Evolutionary conservation across 2,329 filamentous ascomycete species (phyloP), one percentile per base, ranked within the genome.

Genomic region (Aureobasidium sp.): DNA sequence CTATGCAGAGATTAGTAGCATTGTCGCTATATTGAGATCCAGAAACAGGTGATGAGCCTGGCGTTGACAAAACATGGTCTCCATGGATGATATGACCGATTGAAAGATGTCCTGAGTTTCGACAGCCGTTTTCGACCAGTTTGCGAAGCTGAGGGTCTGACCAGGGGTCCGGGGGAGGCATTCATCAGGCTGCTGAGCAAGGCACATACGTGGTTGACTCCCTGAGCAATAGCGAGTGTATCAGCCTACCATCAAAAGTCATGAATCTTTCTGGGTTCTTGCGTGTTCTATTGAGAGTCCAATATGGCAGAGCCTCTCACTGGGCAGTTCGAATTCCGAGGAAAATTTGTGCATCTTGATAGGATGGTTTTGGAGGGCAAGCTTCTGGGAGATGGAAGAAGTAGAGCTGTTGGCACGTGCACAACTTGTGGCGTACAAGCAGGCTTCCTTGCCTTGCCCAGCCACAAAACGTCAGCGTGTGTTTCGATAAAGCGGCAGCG

Each of bases 401-500:
- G 47, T 50, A n/a, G 29, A 45, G 27, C n/a, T 24, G 12, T 39
- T 58, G 40, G 54, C 42, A 37, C 42, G 54, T 58, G 54, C 54
- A 8, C 8, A 5, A 31, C 3, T n/a, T 44, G 45, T 60, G 48
- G 49, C 49, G 58, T 52, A n/a, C 40, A 59, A 47, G 11, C 24
- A 47, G 14, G 22, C 9, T 17, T n/a, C 15, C 15, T 40, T 48
- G 12, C n/a, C 24, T 48, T 47, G 31, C 19, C 27, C 31, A 61
- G 47, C 37, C 47, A 61, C 58, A 53, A 49, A 29, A 59, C 56
- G 56, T 59, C 56, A 59, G 56, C 29, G 19, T 24, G 19, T 39
- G 17, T 45, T 50, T 61, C 35, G 40, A 53, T 53, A 61, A 52
- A 52, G 47, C 37, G 47, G 31, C 48, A 45, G 48, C 37, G 58